Evolutionary conservation across 2,329 filamentous ascomycete species (phyloP), one percentile per base, ranked within the genome.

Genomic region (Calonectria hawksworthii): DNA sequence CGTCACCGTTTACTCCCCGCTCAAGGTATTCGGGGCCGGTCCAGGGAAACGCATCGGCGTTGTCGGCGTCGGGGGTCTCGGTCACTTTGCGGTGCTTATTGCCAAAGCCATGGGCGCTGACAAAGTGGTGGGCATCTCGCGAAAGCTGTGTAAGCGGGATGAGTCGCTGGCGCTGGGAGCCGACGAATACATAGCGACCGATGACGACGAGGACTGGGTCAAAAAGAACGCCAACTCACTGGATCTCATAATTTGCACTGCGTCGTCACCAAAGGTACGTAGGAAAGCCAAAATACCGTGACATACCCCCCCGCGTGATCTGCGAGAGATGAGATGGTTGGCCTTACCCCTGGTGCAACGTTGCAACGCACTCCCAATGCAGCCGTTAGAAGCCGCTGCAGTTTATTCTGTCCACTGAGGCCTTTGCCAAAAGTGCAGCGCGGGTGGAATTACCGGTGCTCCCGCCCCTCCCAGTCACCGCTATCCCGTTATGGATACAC

Each of bases 1-100:
- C 72, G 88, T 96, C 50, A 97, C 95, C 0, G 92, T 92, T 56
- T 98, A 93, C 86, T 93, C 91, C 63, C 95, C 95, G 0, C 89
- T 98, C 2, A 92, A 94, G 73, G 89, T 94, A 59, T 92, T 95
- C 80, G 93, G 93, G 28, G 89, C 89, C 74, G 93, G 94, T 0
- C 93, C 93, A 1, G 94, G 94, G 72, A 94, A 94, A 87, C 94
- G 94, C 85, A 90, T 95, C 38, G 94, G 89, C 38, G 90, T 95
- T 74, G 90, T 95, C n/a, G 93, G 94, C 70, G 85, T 95, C 78
- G 92, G 93, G 18, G 93, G 93, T 6, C 89, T 94, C 74, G 93
- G 93, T 1, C 93, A 94, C 84, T 93, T 93, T 78, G 93, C 89
- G 11, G 83, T 94, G 51, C 86, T 94, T 78, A 94, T 93, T 80